A percentile compares a stretch with the other conserved stretches of the same genome.
Conservation (phyloP, 371 early-diverging fungal species). For the Mortierella sp. region DNA sequence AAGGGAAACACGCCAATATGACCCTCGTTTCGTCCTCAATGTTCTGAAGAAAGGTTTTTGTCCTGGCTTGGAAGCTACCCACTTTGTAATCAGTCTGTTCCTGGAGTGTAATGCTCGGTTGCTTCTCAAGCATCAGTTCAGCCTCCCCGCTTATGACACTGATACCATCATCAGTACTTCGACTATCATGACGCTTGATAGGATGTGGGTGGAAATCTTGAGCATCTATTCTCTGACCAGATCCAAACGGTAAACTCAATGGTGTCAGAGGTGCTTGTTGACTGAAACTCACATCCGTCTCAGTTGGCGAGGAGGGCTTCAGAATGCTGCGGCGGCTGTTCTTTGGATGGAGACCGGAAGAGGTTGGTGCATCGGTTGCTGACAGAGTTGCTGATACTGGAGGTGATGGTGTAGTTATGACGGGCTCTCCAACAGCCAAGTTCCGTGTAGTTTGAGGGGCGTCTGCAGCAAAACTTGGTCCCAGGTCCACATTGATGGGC, state of each 20-base stretch:
- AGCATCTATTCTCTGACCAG: neutral
- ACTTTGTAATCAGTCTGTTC: constrained; percentile 23
- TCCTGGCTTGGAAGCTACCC: constrained; percentile 29
- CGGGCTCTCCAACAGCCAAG: neutral
- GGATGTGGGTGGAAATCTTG: neutral
- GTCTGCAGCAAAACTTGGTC: neutral
- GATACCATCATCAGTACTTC: constrained; percentile 8
- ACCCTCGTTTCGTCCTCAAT: constrained; percentile 38
- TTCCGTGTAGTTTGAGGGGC: neutral
- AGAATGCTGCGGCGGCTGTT: constrained; percentile 32
- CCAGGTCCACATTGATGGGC: neutral
- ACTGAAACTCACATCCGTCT: constrained; percentile 2
- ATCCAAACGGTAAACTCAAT: neutral
- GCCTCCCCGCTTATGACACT: constrained; percentile 6
- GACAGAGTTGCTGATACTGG: neutral
- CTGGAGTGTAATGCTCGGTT: constrained; percentile 4
- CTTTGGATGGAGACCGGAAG: constrained; percentile 5
- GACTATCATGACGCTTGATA: constrained; percentile 11
- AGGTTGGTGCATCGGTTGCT: neutral
- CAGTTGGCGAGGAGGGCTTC: constrained; percentile 33
- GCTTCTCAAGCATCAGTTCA: neutral
- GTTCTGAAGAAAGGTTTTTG: constrained; percentile 33
- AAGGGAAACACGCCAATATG: constrained; percentile 35
- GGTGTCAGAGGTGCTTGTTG: constrained; percentile 5
- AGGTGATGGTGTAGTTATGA: too few relatives aligned